A percentile compares a stretch with the other conserved stretches of the same genome.
phyloP scores from a whole-genome alignment of 306 rosid genomes.

The Spatholobus suberectus region DNA sequence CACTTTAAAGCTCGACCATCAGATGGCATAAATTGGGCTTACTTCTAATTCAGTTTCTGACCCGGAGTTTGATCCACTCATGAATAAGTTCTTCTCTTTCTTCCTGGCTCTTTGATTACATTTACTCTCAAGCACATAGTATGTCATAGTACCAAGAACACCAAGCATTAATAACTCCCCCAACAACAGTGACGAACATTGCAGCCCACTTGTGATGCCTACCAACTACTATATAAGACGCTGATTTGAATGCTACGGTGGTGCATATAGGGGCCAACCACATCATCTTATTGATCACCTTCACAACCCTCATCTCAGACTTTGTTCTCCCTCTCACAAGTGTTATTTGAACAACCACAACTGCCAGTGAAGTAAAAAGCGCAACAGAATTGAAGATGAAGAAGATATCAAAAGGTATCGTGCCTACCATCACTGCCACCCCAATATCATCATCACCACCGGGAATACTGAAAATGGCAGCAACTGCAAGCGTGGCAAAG shows the following conservation, averaged over 20 bases:
- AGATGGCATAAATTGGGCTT: conserved; percentile 57
- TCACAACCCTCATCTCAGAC: conserved; percentile 62
- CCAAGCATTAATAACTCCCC: conserved; percentile 54
- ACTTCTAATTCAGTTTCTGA: conserved; percentile 61
- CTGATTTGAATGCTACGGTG: conserved; percentile 64
- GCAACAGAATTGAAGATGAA: conserved; percentile 64
- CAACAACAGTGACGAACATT: conserved; percentile 49
- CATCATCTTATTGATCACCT: conserved; percentile 72
- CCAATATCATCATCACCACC: conserved; percentile 64
- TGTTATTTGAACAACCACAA: conserved; percentile 75
- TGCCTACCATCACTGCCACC: conserved; percentile 47
- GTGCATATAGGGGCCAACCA: conserved; percentile 71
- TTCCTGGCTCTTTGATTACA: conserved; percentile 46
- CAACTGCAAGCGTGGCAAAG: conserved; percentile 76
- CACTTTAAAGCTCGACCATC: neutral
- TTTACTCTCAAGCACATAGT: conserved; percentile 61
- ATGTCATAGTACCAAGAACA: conserved; percentile 66
- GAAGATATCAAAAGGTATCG: conserved; percentile 59
- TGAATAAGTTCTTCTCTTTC: conserved; percentile 39
- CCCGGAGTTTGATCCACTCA: conserved; percentile 14
- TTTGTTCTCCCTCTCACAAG: conserved; percentile 70
- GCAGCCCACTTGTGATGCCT: conserved; percentile 62
- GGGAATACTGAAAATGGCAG: conserved; percentile 73
- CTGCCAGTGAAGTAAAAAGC: conserved; percentile 72
- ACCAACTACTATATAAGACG: conserved; percentile 64